Evolutionary conservation across 768 basidiomycete species (phyloP).

Genomic region (Trametes cubensis): DNA sequence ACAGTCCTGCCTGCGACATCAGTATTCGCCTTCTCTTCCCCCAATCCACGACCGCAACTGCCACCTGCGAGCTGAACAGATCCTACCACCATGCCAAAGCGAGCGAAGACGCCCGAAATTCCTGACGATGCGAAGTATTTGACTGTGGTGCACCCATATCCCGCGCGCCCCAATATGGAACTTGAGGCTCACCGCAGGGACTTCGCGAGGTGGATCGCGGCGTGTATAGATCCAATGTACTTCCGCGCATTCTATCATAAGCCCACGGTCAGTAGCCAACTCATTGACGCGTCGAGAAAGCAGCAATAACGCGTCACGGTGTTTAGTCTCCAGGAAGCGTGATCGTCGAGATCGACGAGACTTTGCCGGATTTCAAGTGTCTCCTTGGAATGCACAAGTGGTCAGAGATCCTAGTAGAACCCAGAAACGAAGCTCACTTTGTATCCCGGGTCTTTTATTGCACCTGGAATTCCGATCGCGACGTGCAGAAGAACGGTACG

Average conservation of each 20-base stretch:
- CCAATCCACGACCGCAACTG: background rate
- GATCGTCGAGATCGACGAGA: constrained; percentile 45
- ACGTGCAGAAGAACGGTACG: constrained; percentile 50
- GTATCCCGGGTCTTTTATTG: constrained; percentile 45
- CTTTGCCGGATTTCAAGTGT: constrained; percentile 35
- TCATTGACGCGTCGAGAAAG: background rate
- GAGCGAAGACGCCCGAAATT: constrained; percentile 42
- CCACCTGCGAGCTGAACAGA: background rate
- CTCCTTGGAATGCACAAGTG: constrained; percentile 49
- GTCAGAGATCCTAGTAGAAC: constrained; percentile 41
- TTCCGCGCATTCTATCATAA: constrained; percentile 48
- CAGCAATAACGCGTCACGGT: constrained; percentile 1
- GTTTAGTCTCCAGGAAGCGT: constrained; percentile 47
- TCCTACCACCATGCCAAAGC: constrained; percentile 42
- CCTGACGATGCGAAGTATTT: constrained; percentile 50
- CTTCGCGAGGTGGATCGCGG: constrained; percentile 48
- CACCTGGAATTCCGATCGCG: constrained; percentile 39
- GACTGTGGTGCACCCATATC: constrained; percentile 49
- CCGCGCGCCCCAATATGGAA: constrained; percentile 45
- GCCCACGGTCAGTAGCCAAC: constrained; percentile 41
- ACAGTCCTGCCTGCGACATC: too few species aligned
- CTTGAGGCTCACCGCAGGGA: constrained; percentile 39
- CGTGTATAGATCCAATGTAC: constrained; percentile 38
- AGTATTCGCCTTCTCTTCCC: background rate
- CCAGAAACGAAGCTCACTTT: constrained; percentile 35